Conservation (phyloP, 192 early-diverging fungal genomes). For the Lobulomyces angularis region DNA sequence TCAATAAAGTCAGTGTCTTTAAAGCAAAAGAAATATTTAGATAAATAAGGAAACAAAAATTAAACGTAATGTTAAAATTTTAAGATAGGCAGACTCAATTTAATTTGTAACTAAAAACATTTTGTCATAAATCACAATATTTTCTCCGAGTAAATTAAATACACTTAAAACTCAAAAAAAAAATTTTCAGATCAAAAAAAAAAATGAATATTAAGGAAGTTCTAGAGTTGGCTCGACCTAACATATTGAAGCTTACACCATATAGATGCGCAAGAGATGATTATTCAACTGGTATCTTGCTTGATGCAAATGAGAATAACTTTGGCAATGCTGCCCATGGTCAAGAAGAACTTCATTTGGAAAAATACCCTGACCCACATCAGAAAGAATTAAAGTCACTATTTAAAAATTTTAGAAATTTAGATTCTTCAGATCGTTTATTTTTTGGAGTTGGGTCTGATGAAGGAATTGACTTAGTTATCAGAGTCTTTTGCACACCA, state of each 20-base stretch:
- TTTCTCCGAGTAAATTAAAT: background rate
- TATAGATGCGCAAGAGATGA: conserved; percentile 99
- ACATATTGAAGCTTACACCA: conserved; percentile 68
- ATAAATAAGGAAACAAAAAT: too few species aligned
- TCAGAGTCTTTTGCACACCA: conserved; percentile 80
- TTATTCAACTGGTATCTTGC: conserved; percentile 79
- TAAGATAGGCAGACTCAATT: too few species aligned
- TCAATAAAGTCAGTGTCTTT: too few species aligned
- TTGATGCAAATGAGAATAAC: conserved; percentile 99
- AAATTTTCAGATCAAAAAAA: too few species aligned
- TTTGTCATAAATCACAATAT: too few species aligned
- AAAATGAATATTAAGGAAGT: too few species aligned
- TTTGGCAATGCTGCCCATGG: conserved; percentile 44
- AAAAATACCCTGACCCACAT: conserved; percentile 94
- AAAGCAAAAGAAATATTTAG: too few species aligned
- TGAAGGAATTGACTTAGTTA: conserved; percentile 84
- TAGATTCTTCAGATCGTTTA: conserved; percentile 57
- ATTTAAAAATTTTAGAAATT: conserved; percentile 54
- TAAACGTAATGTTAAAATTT: too few species aligned
- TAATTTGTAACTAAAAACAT: too few species aligned
- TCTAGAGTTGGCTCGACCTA: conserved; percentile 63
- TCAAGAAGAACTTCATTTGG: conserved; percentile 46
- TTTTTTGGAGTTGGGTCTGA: conserved; percentile 97
- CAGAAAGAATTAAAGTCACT: conserved; percentile 71
- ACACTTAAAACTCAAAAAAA: too few species aligned